Evolutionary conservation across 768 basidiomycete genomes (phyloP).

Genomic region (Candolleomyces eurysporus): DNA sequence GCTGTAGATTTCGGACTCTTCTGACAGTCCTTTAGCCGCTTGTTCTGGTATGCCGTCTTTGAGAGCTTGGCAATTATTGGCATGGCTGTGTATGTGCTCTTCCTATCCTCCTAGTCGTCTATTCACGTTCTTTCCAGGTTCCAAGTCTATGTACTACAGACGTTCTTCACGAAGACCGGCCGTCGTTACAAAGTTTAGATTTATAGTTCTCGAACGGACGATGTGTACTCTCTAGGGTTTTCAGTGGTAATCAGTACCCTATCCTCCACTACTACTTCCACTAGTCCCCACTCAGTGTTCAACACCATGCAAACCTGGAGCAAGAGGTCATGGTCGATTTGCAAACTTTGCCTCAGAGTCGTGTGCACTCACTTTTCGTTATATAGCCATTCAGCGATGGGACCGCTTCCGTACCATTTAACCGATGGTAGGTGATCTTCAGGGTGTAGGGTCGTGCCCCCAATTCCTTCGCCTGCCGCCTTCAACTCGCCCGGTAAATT

Average conservation of each 20-base stretch:
- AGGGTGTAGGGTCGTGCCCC: conserved; percentile 27
- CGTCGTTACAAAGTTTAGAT: conserved; percentile 81
- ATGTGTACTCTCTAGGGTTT: conserved; percentile 6
- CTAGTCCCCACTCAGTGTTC: background rate
- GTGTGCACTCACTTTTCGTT: conserved; percentile 22
- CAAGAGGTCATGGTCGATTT: background rate
- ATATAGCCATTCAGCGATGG: conserved; percentile 17
- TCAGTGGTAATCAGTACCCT: background rate
- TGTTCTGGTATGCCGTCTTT: conserved; percentile 92
- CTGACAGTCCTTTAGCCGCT: conserved; percentile 47
- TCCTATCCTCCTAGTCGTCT: background rate
- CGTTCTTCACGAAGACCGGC: conserved; percentile 95
- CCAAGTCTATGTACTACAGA: conserved; percentile 91
- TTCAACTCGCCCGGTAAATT: conserved; percentile 28
- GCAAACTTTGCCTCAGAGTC: background rate
- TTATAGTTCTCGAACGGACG: background rate
- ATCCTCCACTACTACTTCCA: background rate
- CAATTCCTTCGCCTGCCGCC: conserved; percentile 16
- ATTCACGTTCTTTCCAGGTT: conserved; percentile 42
- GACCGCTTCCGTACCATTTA: conserved; percentile 40
- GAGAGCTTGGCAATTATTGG: conserved; percentile 76
- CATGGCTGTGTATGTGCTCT: conserved; percentile 76
- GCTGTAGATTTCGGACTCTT: background rate
- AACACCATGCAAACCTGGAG: conserved; percentile 25
- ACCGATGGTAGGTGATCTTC: conserved; percentile 37